These are phyloP conservation scores for Fusarium sp. DNA, from an alignment of 2,329 filamentous ascomycete species.

Conservation along the genomic window DNA sequence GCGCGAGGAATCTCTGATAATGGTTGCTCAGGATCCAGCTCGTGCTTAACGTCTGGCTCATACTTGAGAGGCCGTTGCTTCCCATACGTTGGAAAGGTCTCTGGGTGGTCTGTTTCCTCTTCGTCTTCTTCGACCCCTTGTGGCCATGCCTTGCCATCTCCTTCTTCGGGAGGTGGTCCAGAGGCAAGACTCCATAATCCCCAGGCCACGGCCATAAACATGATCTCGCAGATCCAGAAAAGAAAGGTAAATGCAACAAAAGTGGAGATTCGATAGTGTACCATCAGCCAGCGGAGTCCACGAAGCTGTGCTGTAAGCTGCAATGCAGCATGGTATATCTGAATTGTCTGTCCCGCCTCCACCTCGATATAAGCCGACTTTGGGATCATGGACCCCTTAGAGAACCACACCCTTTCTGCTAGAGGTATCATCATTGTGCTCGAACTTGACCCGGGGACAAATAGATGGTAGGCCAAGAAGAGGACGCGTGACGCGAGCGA, in stretches of 20 bases:
- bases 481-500: constrained; percentile 69
- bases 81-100: constrained; percentile 56
- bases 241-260: constrained; percentile 74
- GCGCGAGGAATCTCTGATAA: constrained; percentile 49
- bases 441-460: constrained; percentile 72
- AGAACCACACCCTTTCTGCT: constrained; percentile 78
- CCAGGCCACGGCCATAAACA: constrained; percentile 75
- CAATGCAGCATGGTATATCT: constrained; percentile 78
- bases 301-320: constrained; percentile 79
- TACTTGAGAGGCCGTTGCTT: constrained; percentile 55
- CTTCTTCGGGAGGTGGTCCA: constrained; percentile 16
- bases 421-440: constrained; percentile 74
- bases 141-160: constrained; percentile 16
- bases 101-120: constrained; percentile 54
- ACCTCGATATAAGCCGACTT: constrained; percentile 69
- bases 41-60: constrained; percentile 51
- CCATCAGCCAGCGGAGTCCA: constrained; percentile 88
- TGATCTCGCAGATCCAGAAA: constrained; percentile 83
- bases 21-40: constrained; percentile 43
- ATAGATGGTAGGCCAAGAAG: constrained; percentile 75
- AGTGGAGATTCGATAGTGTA: constrained; percentile 77
- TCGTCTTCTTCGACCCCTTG: constrained; percentile 39
- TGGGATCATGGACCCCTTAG: constrained; percentile 52
- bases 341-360: constrained; percentile 74
- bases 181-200: constrained; percentile 58